These are phyloP conservation scores for Mycena filopes DNA, from an alignment of 768 basidiomycete species.

Conservation along the genomic window DNA sequence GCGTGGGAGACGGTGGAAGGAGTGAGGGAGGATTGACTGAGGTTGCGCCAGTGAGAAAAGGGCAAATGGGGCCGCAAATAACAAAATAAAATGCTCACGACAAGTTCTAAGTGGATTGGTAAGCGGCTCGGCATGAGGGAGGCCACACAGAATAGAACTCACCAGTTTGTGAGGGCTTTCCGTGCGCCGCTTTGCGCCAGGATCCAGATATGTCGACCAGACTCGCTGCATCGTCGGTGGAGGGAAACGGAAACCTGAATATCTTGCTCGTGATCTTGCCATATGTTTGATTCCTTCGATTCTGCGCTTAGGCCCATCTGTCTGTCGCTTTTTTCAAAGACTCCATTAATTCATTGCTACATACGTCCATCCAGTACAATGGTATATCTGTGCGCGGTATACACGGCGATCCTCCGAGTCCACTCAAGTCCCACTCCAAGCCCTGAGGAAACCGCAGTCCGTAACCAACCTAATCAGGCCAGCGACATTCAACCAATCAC, in stretches of 20 bases:
- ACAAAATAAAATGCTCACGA: constrained; percentile 28
- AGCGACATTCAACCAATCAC: no score
- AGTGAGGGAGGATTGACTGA: constrained; percentile 47
- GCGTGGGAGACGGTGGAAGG: constrained; percentile 58
- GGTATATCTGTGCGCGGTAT: no score
- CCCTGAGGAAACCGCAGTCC: no score
- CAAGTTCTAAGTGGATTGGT: constrained; percentile 26
- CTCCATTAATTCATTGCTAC: neutral
- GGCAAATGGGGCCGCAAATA: constrained; percentile 3
- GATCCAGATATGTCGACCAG: constrained; percentile 55
- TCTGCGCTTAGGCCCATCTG: neutral
- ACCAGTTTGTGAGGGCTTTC: constrained; percentile 28
- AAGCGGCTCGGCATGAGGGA: constrained; percentile 33
- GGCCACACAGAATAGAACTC: constrained; percentile 7
- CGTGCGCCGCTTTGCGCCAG: constrained; percentile 27
- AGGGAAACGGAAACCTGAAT: constrained; percentile 4
- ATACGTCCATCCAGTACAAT: no score
- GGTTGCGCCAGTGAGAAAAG: constrained; percentile 23
- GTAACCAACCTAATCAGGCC: no score
- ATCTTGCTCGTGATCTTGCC: constrained; percentile 21
- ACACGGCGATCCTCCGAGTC: no score
- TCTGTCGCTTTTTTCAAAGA: neutral
- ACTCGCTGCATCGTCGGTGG: constrained; percentile 48
- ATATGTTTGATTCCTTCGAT: constrained; percentile 8
- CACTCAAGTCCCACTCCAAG: no score